Evolutionary conservation across 2,329 filamentous ascomycete genomes (phyloP).

Genomic region (Fusarium sacchari): DNA sequence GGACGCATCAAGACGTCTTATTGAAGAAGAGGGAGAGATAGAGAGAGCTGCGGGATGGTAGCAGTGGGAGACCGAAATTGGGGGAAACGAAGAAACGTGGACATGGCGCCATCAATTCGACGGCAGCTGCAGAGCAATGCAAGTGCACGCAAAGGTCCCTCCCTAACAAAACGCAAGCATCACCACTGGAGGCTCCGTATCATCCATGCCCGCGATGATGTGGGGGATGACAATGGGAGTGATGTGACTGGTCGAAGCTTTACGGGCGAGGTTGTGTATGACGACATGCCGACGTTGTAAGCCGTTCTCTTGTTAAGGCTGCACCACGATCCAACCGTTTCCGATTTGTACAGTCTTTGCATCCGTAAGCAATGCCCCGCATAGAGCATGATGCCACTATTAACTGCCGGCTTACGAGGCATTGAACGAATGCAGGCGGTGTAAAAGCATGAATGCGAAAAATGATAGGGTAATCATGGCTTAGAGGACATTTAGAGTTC

Average conservation of each 20-base stretch:
- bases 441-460: neutral
- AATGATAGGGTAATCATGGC: constrained; percentile 3
- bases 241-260: constrained; percentile 37
- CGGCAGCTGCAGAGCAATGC: neutral
- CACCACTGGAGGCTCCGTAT: constrained; percentile 28
- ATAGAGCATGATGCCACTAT: constrained; percentile 2
- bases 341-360: neutral
- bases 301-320: neutral
- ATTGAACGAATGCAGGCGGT: constrained; percentile 3
- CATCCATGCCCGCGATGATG: constrained; percentile 37
- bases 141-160: neutral
- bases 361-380: constrained; percentile 18
- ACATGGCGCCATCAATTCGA: constrained; percentile 26
- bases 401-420: constrained; percentile 14
- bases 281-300: constrained; percentile 32
- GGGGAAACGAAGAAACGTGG: constrained; percentile 17
- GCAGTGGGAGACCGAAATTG: constrained; percentile 4
- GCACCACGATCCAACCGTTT: neutral
- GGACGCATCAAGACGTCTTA: constrained; percentile 35
- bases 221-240: constrained; percentile 41
- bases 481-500: neutral
- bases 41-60: neutral
- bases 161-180: constrained; percentile 22
- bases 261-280: constrained; percentile 18
- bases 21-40: neutral